A percentile compares a stretch with the other conserved stretches of the same genome.
phyloP scores from a whole-genome alignment of 495 filamentous ascomycete species.

The Podospora australis region DNA sequence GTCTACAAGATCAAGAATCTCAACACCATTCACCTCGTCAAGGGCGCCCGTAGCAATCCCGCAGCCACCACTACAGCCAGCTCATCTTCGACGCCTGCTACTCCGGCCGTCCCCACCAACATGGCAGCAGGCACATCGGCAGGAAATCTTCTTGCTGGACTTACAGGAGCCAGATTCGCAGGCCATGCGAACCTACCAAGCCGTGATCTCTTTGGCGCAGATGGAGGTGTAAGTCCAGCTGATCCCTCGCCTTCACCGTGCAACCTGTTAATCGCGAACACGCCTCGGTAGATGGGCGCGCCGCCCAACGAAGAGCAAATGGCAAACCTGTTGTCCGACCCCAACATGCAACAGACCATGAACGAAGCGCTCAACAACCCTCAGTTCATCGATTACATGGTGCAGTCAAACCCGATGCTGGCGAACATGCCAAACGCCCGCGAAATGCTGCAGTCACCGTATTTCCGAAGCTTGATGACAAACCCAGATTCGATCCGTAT shows the following conservation, averaged over 20 bases:
- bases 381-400: slow-evolving; percentile 84
- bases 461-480: slow-evolving; percentile 92
- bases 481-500: slow-evolving; percentile 77
- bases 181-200: slow-evolving; percentile 86
- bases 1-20: slow-evolving; percentile 91
- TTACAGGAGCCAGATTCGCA: slow-evolving; percentile 93
- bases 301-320: slow-evolving; percentile 73
- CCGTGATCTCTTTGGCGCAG: slow-evolving; percentile 85
- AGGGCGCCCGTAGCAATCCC: slow-evolving; percentile 86
- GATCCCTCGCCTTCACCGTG: not conserved
- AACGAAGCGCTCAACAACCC: slow-evolving; percentile 95
- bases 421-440: slow-evolving; percentile 76
- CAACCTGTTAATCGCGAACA: slow-evolving; percentile 20
- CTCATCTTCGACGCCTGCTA: slow-evolving; percentile 44
- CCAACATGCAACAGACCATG: slow-evolving; percentile 71
- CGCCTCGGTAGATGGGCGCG: slow-evolving; percentile 70
- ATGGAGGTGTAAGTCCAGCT: slow-evolving; percentile 76
- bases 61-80: slow-evolving; percentile 50
- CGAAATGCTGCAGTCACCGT: slow-evolving; percentile 75
- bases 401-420: slow-evolving; percentile 79
- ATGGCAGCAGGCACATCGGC: slow-evolving; percentile 80
- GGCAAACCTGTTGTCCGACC: slow-evolving; percentile 79
- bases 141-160: slow-evolving; percentile 78
- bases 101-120: slow-evolving; percentile 70
- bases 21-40: slow-evolving; percentile 95